These are phyloP conservation scores for Penicillium silybi DNA, from an alignment of 495 filamentous ascomycete species.

Conservation along the genomic window DNA sequence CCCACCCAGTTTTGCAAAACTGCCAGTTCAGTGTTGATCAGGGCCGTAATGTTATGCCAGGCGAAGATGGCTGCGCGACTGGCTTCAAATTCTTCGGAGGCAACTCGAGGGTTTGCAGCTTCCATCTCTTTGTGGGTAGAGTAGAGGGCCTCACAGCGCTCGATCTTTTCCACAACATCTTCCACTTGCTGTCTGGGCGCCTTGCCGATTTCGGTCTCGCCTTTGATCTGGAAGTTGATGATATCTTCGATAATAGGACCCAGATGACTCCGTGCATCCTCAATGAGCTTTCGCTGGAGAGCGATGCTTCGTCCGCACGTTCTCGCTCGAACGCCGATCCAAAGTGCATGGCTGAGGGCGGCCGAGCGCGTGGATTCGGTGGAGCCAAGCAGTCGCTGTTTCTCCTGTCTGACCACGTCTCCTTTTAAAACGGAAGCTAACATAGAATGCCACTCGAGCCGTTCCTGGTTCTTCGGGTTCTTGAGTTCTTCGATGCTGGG, in stretches of 20 bases:
- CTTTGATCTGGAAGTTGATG: slow-evolving; percentile 88
- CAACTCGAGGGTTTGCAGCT: slow-evolving; percentile 63
- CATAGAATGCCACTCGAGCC: slow-evolving; percentile 98
- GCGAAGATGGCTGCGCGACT: slow-evolving; percentile 84
- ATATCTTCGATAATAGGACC: slow-evolving; percentile 77
- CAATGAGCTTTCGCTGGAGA: slow-evolving; percentile 76
- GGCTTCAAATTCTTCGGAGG: slow-evolving; percentile 68
- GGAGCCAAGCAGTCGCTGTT: slow-evolving; percentile 85
- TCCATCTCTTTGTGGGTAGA: slow-evolving; percentile 73
- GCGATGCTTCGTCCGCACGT: slow-evolving; percentile 78
- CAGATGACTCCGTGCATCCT: slow-evolving; percentile 67
- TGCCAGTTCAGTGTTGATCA: slow-evolving; percentile 90
- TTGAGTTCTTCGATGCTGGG: slow-evolving; percentile 85
- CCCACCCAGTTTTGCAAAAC: slow-evolving; percentile 95
- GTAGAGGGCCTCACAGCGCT: slow-evolving; percentile 78
- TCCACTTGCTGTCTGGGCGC: slow-evolving; percentile 79
- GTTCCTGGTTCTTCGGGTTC: slow-evolving; percentile 82
- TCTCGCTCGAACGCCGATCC: slow-evolving; percentile 81
- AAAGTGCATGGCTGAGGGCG: slow-evolving; percentile 76
- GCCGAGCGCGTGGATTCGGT: slow-evolving; percentile 70
- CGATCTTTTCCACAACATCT: slow-evolving; percentile 83
- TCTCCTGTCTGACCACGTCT: slow-evolving; percentile 96
- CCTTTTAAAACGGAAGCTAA: slow-evolving; percentile 90
- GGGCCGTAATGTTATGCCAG: slow-evolving; percentile 96
- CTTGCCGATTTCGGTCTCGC: slow-evolving; percentile 87